Evolutionary conservation across 257 asterid genomes (phyloP).

Genomic region (Solanum medicagineum): DNA sequence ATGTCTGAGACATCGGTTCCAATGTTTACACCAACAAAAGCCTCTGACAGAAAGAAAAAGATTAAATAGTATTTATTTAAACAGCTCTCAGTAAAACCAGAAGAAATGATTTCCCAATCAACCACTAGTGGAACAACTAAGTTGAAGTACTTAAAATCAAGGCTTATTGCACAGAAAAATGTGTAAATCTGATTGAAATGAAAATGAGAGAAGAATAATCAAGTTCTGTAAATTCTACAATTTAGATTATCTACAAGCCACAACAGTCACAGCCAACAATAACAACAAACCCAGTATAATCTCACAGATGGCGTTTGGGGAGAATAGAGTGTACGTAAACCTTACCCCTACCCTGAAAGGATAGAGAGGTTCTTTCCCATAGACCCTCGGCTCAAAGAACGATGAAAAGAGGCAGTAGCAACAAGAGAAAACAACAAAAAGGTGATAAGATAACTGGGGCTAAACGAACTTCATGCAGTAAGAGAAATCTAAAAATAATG

Average conservation of each 20-base stretch:
- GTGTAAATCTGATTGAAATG: neutral
- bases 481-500: neutral
- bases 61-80: neutral
- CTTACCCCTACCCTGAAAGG: neutral
- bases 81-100: neutral
- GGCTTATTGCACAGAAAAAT: neutral
- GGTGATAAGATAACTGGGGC: neutral
- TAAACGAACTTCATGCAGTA: neutral
- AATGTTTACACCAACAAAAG: slow-evolving; percentile 71
- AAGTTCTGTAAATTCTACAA: neutral
- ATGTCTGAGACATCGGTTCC: slow-evolving; percentile 77
- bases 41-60: slow-evolving; percentile 22
- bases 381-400: neutral
- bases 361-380: neutral
- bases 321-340: neutral
- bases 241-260: neutral
- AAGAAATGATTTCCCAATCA: neutral
- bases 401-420: neutral
- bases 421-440: neutral
- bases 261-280: neutral
- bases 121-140: neutral
- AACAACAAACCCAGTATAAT: neutral
- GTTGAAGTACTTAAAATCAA: neutral
- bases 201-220: neutral
- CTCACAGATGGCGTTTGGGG: neutral